Evolutionary conservation across 1,284 basidiomycete genomes (phyloP), one percentile per base, ranked within the genome.

Genomic region (Ceratobasidium papillatum): DNA sequence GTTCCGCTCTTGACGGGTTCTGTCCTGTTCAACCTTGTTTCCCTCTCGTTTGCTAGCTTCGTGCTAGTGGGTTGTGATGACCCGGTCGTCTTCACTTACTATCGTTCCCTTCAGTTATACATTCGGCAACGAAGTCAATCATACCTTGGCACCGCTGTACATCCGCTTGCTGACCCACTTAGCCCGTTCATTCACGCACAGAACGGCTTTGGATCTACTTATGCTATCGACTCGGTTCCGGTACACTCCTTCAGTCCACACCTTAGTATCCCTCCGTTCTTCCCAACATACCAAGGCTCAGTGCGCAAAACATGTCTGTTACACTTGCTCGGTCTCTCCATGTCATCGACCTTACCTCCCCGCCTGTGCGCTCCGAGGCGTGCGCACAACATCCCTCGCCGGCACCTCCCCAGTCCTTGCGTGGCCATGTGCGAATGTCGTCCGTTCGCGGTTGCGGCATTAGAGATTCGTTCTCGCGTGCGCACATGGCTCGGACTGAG

Each of bases 401-500:
- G 69, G 58, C 14, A 34, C 51, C 17, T 49, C 47, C 54, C 45
- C 17, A 45, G 56, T 47, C 58, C 69, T 72, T 62, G 69, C 62
- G 69, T 52, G 58, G 49, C 69, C 45, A 34, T 59, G 69, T 72
- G 45, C 58, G 69, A 72, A 72, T 72, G 69, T 49, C 58, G 69
- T 56, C 69, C 69, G 69, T 49, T 49, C 27, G 69, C 69, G 69
- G 69, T 36, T 58, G 58, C 43, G 69, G 58, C 58, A 72, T 72
- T 72, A 72, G 69, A 72, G 69, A 72, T 72, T 72, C 58, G 69
- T 72, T 72, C 69, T 72, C 69, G 58, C 54, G 69, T 72, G n/a
- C 69, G 69, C 58, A 61, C 69, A 49, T 43, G 69, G 69, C 52
- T 72, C 69, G 69, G 69, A 22, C 14, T 36, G 34, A 34, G 58